These are phyloP conservation scores for Pythium graminicola DNA, from an alignment of 352 stramenopile species.

Conservation along the genomic window DNA sequence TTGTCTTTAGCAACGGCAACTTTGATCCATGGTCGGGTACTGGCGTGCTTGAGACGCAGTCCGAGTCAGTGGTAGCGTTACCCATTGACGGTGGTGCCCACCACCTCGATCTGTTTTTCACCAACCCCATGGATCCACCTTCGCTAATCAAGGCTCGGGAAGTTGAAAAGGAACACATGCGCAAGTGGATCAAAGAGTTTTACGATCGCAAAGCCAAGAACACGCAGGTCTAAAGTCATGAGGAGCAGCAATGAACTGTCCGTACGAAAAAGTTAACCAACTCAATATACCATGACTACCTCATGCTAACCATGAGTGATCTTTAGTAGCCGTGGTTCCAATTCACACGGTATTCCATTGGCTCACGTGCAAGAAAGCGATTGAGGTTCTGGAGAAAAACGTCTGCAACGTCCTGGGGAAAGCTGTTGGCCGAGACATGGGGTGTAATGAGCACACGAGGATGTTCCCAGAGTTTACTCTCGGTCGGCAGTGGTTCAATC, in stretches of 20 bases:
- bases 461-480: constrained; percentile 61
- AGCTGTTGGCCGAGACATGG: constrained; percentile 74
- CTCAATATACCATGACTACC: too few relatives aligned
- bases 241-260: too few relatives aligned
- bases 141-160: constrained; percentile 57
- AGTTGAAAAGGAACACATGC: constrained; percentile 72
- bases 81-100: constrained; percentile 73
- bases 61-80: constrained; percentile 64
- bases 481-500: constrained; percentile 39
- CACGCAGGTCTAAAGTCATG: too few relatives aligned
- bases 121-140: constrained; percentile 73
- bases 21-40: constrained; percentile 91
- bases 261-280: too few relatives aligned
- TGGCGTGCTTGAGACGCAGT: constrained; percentile 69
- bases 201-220: too few relatives aligned
- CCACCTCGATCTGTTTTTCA: constrained; percentile 92
- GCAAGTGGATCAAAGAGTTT: constrained; percentile 65
- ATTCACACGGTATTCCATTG: constrained; percentile 41
- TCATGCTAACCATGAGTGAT: too few relatives aligned
- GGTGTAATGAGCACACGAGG: constrained; percentile 64
- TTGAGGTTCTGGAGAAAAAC: constrained; percentile 68
- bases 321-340: constrained; percentile 50
- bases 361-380: constrained; percentile 31
- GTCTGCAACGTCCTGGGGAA: constrained; percentile 61
- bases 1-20: constrained; percentile 94